phyloP scores from a whole-genome alignment of 805 yeast genomes.

The Clavispora asparagi region DNA sequence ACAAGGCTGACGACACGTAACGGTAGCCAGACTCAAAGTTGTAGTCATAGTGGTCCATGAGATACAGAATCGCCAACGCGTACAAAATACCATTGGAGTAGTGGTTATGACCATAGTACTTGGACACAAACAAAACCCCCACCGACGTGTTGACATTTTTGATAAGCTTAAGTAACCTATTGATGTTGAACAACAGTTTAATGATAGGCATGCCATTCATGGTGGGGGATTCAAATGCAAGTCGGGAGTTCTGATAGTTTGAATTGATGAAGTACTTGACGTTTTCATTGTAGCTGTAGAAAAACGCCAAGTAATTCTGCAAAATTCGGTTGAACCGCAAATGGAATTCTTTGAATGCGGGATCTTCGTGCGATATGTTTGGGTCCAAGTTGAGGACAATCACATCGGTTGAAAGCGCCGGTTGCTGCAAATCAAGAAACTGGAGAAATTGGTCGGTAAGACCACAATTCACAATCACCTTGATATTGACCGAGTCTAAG shows the following conservation, averaged over 20 bases:
- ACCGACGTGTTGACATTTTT: conserved; percentile 26
- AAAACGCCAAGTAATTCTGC: conserved; percentile 34
- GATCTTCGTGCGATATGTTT: conserved; percentile 14
- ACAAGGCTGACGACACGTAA: conserved; percentile 17
- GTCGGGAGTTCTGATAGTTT: conserved; percentile 14
- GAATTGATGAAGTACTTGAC: conserved; percentile 23
- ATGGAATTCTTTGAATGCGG: conserved; percentile 22
- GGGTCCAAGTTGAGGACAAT: conserved; percentile 36
- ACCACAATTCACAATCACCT: conserved; percentile 37
- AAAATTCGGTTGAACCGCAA: conserved; percentile 27
- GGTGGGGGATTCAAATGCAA: conserved; percentile 28
- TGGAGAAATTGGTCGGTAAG: conserved; percentile 26
- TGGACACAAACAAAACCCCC: conserved; percentile 31
- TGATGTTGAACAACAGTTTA: conserved; percentile 31
- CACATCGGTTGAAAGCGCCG: conserved; percentile 31
- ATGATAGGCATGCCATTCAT: conserved; percentile 31
- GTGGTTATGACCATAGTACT: conserved; percentile 19
- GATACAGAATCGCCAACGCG: conserved; percentile 29
- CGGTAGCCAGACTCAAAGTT: conserved; percentile 27
- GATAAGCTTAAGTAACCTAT: conserved; percentile 31
- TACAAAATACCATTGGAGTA: conserved; percentile 20
- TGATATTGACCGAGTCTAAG: conserved; percentile 22
- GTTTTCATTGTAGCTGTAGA: conserved; percentile 29
- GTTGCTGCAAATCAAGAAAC: conserved; percentile 16
- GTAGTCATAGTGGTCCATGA: conserved; percentile 37